phyloP scores from a whole-genome alignment of 106 monocot species.

The Platanthera zijinensis region DNA sequence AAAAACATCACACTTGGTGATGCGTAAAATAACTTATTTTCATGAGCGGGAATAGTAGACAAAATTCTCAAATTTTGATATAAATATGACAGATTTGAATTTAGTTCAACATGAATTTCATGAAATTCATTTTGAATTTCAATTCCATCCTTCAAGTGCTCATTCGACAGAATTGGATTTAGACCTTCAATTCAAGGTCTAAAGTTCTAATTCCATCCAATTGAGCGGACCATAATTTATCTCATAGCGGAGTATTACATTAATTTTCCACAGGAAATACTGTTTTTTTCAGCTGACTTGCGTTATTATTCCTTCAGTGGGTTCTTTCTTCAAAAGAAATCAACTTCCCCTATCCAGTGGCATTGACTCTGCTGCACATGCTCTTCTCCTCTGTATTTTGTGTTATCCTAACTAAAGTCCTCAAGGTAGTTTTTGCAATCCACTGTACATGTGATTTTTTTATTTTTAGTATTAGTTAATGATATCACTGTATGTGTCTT shows the following conservation, averaged over 20 bases:
- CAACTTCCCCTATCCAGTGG: conserved; percentile 95
- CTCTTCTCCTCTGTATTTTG: conserved; percentile 86
- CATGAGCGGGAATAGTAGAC: too few species aligned
- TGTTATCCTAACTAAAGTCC: conserved; percentile 60
- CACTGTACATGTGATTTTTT: not conserved
- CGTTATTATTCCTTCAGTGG: conserved; percentile 52
- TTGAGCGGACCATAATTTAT: not conserved
- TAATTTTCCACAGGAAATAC: not conserved
- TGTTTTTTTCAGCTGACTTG: conserved; percentile 8
- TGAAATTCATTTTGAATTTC: too few species aligned
- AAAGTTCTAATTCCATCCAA: too few species aligned
- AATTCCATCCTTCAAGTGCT: too few species aligned
- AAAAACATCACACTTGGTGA: too few species aligned
- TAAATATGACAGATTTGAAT: too few species aligned
- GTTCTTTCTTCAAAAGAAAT: conserved; percentile 88
- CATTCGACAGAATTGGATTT: too few species aligned
- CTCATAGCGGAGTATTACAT: not conserved
- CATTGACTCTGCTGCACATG: conserved; percentile 89
- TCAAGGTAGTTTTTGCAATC: conserved; percentile 55
- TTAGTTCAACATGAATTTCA: too few species aligned
- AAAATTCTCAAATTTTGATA: too few species aligned
- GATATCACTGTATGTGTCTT: not conserved
- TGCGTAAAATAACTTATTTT: too few species aligned
- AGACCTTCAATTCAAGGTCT: too few species aligned
- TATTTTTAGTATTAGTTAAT: not conserved